Percentiles rank a stretch among this genome's conserved stretches.
Evolutionary conservation across 176 grass and related monocot genomes (phyloP).

Genomic region (Aegilops sharonensis): DNA sequence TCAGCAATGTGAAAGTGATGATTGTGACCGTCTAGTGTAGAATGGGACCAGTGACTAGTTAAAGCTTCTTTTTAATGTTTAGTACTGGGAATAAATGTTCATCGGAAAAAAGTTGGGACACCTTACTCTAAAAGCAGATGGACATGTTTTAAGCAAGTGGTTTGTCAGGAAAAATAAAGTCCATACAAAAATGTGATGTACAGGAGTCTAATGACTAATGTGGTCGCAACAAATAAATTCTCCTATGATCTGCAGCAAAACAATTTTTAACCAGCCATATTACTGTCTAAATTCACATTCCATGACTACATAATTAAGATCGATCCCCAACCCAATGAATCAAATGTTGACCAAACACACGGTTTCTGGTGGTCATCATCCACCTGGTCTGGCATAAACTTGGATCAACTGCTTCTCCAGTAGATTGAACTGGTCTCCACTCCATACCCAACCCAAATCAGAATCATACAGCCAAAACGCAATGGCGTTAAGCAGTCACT

Average conservation of each 20-base stretch:
- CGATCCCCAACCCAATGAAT: not conserved
- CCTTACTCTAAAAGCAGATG: not conserved
- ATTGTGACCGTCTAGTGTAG: not conserved
- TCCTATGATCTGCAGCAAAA: not conserved
- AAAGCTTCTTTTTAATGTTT: slow-evolving; percentile 1
- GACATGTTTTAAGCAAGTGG: not conserved
- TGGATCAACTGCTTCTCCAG: not conserved
- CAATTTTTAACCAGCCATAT: not conserved
- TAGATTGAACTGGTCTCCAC: not conserved
- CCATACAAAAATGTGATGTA: not conserved
- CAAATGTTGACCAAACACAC: not conserved
- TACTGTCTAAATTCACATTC: not conserved
- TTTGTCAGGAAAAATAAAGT: not conserved
- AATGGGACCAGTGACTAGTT: not conserved
- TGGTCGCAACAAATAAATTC: not conserved
- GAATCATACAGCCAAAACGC: slow-evolving; percentile 12
- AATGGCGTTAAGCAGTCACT: not conserved
- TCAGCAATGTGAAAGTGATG: slow-evolving; percentile 20
- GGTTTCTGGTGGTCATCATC: not conserved
- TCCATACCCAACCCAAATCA: slow-evolving; percentile 19
- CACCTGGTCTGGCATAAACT: not conserved
- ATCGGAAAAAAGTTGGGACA: not conserved
- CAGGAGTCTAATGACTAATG: not conserved
- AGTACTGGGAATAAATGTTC: not conserved
- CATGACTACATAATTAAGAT: slow-evolving; percentile 13